These are phyloP conservation scores for Chrysopogon serrulatus DNA, from an alignment of 176 grass and related monocot genomes.

Conservation along the genomic window DNA sequence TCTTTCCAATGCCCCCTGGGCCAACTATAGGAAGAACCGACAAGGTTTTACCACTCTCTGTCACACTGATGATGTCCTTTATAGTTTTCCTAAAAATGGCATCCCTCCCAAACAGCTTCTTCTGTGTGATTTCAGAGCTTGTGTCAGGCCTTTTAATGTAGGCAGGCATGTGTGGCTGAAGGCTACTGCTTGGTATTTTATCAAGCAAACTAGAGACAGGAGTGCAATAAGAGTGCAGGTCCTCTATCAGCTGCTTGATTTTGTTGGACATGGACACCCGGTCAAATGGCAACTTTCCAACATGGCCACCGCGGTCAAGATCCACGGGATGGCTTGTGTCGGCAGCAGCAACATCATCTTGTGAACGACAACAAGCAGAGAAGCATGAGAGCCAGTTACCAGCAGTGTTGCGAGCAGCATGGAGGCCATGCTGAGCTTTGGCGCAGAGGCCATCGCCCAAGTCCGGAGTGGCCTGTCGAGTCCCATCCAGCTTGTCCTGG, in stretches of 20 bases:
- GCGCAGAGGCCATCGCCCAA: background rate
- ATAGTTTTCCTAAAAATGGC: background rate
- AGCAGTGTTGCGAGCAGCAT: background rate
- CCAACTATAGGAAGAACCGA: slow-evolving; percentile 39
- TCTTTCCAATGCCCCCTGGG: slow-evolving; percentile 40
- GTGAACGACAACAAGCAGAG: background rate
- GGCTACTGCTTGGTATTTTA: background rate
- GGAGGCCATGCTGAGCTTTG: background rate
- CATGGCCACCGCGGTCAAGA: too few species aligned
- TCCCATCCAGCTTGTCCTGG: background rate
- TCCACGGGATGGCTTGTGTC: too few species aligned
- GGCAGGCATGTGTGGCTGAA: background rate
- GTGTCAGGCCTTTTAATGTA: background rate
- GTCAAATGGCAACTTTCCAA: background rate
- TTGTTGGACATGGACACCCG: background rate
- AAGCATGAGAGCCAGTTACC: slow-evolving; percentile 19
- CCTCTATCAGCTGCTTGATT: background rate
- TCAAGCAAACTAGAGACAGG: background rate
- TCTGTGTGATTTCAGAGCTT: background rate
- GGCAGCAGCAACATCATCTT: background rate
- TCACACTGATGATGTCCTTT: background rate
- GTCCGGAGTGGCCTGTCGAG: background rate
- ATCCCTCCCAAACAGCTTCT: background rate
- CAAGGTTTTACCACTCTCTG: background rate
- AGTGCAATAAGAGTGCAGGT: background rate